Conservation (phyloP, 1,139 yeast genomes). For the Candida neerlandica region DNA sequence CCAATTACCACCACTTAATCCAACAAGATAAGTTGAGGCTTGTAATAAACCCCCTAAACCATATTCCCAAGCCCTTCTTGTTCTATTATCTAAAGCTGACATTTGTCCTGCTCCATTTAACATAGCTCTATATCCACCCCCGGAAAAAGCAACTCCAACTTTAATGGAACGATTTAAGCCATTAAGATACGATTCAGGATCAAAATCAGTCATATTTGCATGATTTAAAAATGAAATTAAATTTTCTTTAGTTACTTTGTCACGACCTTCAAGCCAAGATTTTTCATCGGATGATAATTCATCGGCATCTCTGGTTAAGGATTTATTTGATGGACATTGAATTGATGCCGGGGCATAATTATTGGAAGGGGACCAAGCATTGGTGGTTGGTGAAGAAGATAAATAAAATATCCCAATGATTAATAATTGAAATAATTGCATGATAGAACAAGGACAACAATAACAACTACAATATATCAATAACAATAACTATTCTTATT, state of each 20-base stretch:
- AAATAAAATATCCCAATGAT: neutral
- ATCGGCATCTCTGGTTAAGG: constrained; percentile 26
- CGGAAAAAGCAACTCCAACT: constrained; percentile 47
- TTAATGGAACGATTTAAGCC: constrained; percentile 34
- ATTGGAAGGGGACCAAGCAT: constrained; percentile 62
- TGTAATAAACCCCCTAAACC: constrained; percentile 84
- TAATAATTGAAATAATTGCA: neutral
- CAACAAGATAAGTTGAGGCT: constrained; percentile 71
- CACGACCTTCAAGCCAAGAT: constrained; percentile 54
- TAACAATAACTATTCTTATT: too few relatives aligned
- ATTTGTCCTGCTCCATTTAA: constrained; percentile 48
- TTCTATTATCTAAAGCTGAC: constrained; percentile 39
- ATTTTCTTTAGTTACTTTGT: constrained; percentile 55
- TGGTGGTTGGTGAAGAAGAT: neutral
- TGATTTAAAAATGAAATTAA: constrained; percentile 59
- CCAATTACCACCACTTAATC: constrained; percentile 90
- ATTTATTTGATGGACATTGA: constrained; percentile 52
- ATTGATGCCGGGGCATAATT: constrained; percentile 70
- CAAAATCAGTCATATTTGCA: constrained; percentile 66
- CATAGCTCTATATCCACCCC: constrained; percentile 54
- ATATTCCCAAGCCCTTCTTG: constrained; percentile 27
- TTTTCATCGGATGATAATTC: constrained; percentile 41
- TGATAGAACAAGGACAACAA: too few relatives aligned
- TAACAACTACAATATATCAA: too few relatives aligned
- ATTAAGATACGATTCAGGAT: constrained; percentile 54